Base-by-base conservation (phyloP, 768 basidiomycete genomes). In the Obba rivulosa region DNA sequence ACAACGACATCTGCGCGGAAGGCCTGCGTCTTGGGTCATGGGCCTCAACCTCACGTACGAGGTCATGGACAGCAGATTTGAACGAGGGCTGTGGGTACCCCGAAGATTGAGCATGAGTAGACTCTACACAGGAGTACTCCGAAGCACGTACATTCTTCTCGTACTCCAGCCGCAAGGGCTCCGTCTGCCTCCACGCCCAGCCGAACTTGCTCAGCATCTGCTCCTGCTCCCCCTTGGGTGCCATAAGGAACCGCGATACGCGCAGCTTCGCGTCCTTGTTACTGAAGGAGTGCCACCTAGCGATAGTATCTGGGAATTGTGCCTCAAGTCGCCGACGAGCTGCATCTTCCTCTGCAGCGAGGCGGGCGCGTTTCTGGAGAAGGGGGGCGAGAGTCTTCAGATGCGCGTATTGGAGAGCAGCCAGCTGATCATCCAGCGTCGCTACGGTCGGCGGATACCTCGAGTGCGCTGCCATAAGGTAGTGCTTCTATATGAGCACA, bases 181-280 rank as follows among this genome's bases (percentile, higher is more conserved):
- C 55, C 17, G 75, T 74, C 45, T 76, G 73, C 35, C 72, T 67
- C 64, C 66, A 78, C 0, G 71, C 69, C 82, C 81, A 84, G 0
- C 66, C 63, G 57, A 67, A 81, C 45, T 78, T 69, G 23, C 52
- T 55, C 59, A 74, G 56, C 69, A 78, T 74, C 56, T 52, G 72
- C 45, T 83, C 80, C 51, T 72, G 67, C 28, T 62, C 66, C 5
- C 42, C 21, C 8, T 46, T 42, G 25, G 62, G 46, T 17, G 49
- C 10, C 16, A 20, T 48, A 24, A 83, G 62, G 55, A 79, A 81
- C 41, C 66, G 65, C 18, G 79, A 79, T 8, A 73, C 66, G 2
- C 80, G 72, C n/a, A 76, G 57, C 62, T 77, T 71, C 0, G 28
- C 1, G 13, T 79, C 77, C 17, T 69, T 70, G 7, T 61, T 65